Percentiles rank a stretch among this genome's conserved stretches.
Evolutionary conservation across 1,284 basidiomycete genomes (phyloP).

Genomic region (Volvariella volvacea): DNA sequence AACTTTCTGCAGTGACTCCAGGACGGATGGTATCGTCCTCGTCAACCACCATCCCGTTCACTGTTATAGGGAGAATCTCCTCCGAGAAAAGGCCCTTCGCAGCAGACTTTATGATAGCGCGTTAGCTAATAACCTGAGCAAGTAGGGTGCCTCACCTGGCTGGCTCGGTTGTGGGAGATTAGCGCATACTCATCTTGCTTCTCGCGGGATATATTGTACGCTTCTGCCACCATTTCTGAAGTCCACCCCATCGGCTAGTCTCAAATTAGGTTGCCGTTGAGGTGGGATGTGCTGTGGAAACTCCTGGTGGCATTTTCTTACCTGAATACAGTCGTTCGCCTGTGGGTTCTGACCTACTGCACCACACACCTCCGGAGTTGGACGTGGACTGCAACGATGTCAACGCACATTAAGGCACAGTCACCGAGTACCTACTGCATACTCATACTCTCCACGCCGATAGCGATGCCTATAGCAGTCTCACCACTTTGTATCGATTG

Average conservation of each 20-base stretch:
- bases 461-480: slow-evolving; percentile 70
- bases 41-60: slow-evolving; percentile 49
- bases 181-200: slow-evolving; percentile 81
- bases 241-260: slow-evolving; percentile 89
- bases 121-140: background rate
- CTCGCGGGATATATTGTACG: slow-evolving; percentile 67
- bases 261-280: slow-evolving; percentile 2
- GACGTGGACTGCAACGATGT: slow-evolving; percentile 51
- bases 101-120: slow-evolving; percentile 39
- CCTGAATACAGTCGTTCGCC: slow-evolving; percentile 74
- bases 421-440: slow-evolving; percentile 47
- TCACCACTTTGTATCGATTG: slow-evolving; percentile 70
- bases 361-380: slow-evolving; percentile 67
- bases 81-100: slow-evolving; percentile 63
- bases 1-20: slow-evolving; percentile 66
- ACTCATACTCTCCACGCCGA: slow-evolving; percentile 84
- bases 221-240: slow-evolving; percentile 77
- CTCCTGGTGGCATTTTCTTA: slow-evolving; percentile 19
- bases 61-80: slow-evolving; percentile 75
- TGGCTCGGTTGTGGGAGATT: slow-evolving; percentile 76
- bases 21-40: slow-evolving; percentile 80
- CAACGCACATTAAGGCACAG: slow-evolving; percentile 2
- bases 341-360: slow-evolving; percentile 43
- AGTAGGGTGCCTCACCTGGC: slow-evolving; percentile 34
- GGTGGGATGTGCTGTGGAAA: no score